Percentiles rank a stretch among this genome's conserved stretches.
Conservation (phyloP, 257 asterid genomes). For the Jasminum sambac region DNA sequence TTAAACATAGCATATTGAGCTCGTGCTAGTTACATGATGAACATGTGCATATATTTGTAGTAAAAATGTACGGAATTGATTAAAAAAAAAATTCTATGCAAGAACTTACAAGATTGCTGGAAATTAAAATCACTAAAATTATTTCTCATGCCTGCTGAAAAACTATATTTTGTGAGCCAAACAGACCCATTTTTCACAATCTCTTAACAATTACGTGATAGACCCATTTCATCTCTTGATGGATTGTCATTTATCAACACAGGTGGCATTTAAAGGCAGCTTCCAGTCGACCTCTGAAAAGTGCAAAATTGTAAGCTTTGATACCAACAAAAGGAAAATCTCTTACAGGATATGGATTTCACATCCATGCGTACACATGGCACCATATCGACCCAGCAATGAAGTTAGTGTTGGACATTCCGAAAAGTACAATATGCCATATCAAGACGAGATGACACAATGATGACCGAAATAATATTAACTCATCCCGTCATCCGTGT, state of each 20-base stretch:
- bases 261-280: slow-evolving; percentile 9
- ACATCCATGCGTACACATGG: slow-evolving; percentile 13
- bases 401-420: not conserved
- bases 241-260: slow-evolving; percentile 3
- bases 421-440: too few relatives aligned
- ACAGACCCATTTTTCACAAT: not conserved
- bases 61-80: not conserved
- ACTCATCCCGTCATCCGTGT: too few relatives aligned
- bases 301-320: slow-evolving; percentile 18
- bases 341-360: slow-evolving; percentile 17
- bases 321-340: slow-evolving; percentile 26
- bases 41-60: not conserved
- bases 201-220: not conserved
- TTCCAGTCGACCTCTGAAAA: slow-evolving; percentile 18
- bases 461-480: too few relatives aligned
- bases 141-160: not conserved
- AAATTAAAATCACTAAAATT: not conserved
- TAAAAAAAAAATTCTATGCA: not conserved
- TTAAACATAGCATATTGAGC: not conserved
- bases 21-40: not conserved
- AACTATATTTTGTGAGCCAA: not conserved
- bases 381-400: slow-evolving; percentile 10
- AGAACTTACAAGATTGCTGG: too few relatives aligned
- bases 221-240: not conserved
- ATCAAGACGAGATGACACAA: too few relatives aligned